Conservation (phyloP, 306 rosid genomes). For the Castanea crenata region DNA sequence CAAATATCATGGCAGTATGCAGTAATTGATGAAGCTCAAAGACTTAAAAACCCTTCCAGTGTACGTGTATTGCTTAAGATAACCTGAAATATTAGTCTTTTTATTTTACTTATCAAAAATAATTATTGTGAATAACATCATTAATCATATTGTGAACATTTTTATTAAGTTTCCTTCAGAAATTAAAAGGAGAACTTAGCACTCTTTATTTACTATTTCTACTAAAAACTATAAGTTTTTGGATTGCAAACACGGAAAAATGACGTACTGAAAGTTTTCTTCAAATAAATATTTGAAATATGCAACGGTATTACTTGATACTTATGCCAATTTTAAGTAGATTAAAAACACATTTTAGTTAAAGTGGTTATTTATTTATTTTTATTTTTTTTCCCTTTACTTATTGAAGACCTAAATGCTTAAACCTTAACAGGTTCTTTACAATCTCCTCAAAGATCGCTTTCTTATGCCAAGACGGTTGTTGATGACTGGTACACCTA, state of each 20-base stretch:
- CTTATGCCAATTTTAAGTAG: background rate
- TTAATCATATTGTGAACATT: background rate
- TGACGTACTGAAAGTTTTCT: background rate
- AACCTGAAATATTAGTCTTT: slow-evolving; percentile 5
- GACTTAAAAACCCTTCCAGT: slow-evolving; percentile 91
- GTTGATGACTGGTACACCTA: slow-evolving; percentile 96
- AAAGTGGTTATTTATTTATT: background rate
- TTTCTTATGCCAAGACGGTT: slow-evolving; percentile 85
- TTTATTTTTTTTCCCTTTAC: background rate
- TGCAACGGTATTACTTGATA: background rate
- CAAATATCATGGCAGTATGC: slow-evolving; percentile 93
- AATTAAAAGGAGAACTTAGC: background rate
- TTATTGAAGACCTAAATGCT: slow-evolving; percentile 23
- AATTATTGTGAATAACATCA: background rate
- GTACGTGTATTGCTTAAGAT: slow-evolving; percentile 46
- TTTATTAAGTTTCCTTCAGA: background rate
- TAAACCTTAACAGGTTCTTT: slow-evolving; percentile 64
- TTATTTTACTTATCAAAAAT: background rate
- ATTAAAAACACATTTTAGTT: background rate
- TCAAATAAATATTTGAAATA: background rate
- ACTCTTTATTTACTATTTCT: background rate
- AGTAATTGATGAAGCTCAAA: slow-evolving; percentile 92
- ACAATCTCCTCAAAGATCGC: slow-evolving; percentile 64
- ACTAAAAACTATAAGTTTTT: background rate
- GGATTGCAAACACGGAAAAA: background rate